These are phyloP conservation scores for Penicillium glabrum DNA, from an alignment of 2,329 filamentous ascomycete genomes.

Conservation along the genomic window DNA sequence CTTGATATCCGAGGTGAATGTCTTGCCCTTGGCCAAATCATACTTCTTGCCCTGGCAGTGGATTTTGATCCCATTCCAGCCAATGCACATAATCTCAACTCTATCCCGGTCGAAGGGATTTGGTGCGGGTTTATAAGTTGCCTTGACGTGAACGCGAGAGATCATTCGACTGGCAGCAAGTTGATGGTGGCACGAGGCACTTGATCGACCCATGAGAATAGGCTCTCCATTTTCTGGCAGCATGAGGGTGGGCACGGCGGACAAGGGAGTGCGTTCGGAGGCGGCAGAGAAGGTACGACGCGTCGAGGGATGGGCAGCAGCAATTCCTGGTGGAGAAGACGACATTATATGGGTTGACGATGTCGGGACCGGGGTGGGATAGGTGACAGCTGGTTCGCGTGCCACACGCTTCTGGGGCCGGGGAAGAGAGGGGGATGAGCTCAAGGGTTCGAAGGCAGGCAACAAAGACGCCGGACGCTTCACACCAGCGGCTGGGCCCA, in stretches of 20 bases:
- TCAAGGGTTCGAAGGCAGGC: conserved; percentile 51
- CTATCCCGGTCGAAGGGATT: conserved; percentile 69
- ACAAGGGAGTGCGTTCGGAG: conserved; percentile 80
- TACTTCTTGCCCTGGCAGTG: conserved; percentile 87
- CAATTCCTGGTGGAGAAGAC: conserved; percentile 71
- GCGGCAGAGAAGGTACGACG: conserved; percentile 59
- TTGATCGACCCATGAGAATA: conserved; percentile 86
- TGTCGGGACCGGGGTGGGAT: conserved; percentile 90
- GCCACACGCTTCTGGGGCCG: conserved; percentile 48
- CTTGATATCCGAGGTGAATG: conserved; percentile 85
- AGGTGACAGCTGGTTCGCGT: conserved; percentile 57
- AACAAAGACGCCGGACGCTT: conserved; percentile 50
- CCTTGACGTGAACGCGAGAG: conserved; percentile 89
- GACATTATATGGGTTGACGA: conserved; percentile 90
- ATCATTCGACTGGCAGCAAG: conserved; percentile 89
- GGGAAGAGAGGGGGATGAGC: conserved; percentile 50
- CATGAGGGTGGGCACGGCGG: conserved; percentile 77
- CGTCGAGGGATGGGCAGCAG: conserved; percentile 52
- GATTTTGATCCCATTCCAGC: conserved; percentile 93
- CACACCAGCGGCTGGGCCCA: conserved; percentile 38
- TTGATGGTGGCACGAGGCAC: conserved; percentile 93
- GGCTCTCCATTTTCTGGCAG: conserved; percentile 78
- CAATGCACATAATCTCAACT: conserved; percentile 86
- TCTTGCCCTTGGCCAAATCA: conserved; percentile 83
- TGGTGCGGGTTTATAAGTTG: conserved; percentile 72